Evolutionary conservation across 768 basidiomycete species (phyloP), one percentile per base, ranked within the genome.

Genomic region (Russula sp.): DNA sequence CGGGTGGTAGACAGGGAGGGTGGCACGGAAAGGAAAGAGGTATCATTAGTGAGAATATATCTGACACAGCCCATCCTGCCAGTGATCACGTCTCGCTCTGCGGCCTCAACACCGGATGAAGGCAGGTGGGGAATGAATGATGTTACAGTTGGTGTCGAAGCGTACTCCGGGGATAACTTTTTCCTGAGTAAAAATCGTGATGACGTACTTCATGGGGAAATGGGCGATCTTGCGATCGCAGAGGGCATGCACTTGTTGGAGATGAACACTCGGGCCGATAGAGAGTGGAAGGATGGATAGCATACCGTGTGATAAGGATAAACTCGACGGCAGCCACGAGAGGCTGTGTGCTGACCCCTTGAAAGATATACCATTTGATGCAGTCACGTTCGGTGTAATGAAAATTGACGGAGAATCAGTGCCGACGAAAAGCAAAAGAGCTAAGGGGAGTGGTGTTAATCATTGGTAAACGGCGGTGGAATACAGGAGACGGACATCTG

Each of bases 241-340:
- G 2, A 65, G 41, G 3, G 63, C 65, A 16, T 66, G 65, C 22
- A 66, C 65, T 66, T 46, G 29, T 8, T 10, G 9, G 10, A 42
- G 7, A 59, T 38, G 29, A 41, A 39, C 14, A 25, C 7, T 16
- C 4, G 25, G 29, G 36, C 6, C 5, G 25, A 14, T 53, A 5
- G 42, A 39, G 34, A n/a, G 20, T 46, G n/a, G 29, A 45, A 29
- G 2, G 2, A 35, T 38, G 20, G 11, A 38, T 7, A 10, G 25
- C 73, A 43, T 20, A 74, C 73, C 65, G 53, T 7, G 54, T 48
- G 13, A 65, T 68, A 58, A 73, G 63, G 43, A 69, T 61, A 18
- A 66, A 38, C 52, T 74, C 67, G 14, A 74, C 54, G 22, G 55
- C 38, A 18, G 66, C 63, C 16, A 61, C 42, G 22, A 66, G 59